Conservation (phyloP, 2,329 filamentous ascomycete species). For the Volutella citrinella region DNA sequence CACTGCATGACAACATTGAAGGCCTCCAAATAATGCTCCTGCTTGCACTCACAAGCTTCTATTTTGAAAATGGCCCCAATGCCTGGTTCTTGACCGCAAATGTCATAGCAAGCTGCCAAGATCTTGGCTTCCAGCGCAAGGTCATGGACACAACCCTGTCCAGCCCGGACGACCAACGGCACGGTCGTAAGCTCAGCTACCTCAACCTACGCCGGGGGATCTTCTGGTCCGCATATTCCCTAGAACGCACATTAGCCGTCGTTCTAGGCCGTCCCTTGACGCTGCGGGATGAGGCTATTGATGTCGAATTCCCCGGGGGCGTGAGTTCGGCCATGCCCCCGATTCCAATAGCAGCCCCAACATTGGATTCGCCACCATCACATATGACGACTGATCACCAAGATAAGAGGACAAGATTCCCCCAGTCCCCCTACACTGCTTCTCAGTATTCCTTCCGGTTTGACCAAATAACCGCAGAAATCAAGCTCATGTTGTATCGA, state of each 20-base stretch:
- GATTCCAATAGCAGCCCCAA: too few relatives aligned
- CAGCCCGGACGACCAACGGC: slow-evolving; percentile 1
- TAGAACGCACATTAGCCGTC: slow-evolving; percentile 12
- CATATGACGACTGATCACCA: not conserved
- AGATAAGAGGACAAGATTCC: slow-evolving; percentile 1
- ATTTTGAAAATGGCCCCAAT: slow-evolving; percentile 13
- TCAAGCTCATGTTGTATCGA: slow-evolving; percentile 11
- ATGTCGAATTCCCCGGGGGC: slow-evolving; percentile 13
- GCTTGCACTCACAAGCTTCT: slow-evolving; percentile 9
- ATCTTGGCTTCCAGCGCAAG: slow-evolving; percentile 12
- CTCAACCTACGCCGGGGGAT: slow-evolving; percentile 10
- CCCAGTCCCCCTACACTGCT: slow-evolving; percentile 3
- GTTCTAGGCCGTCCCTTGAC: slow-evolving; percentile 13
- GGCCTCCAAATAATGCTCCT: slow-evolving; percentile 15
- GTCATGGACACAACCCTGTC: slow-evolving; percentile 3
- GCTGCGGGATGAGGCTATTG: slow-evolving; percentile 13
- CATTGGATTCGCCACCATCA: too few relatives aligned
- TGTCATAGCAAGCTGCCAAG: slow-evolving; percentile 13
- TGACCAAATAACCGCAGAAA: slow-evolving; percentile 12
- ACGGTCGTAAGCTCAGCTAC: not conserved
- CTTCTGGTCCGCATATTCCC: slow-evolving; percentile 16
- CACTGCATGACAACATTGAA: slow-evolving; percentile 12
- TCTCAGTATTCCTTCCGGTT: slow-evolving; percentile 10
- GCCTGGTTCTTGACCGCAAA: slow-evolving; percentile 14
- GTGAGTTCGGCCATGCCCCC: too few relatives aligned